Percentiles rank a stretch among this genome's conserved stretches.
Conservation (phyloP, 2,329 filamentous ascomycete genomes). For the Alternaria brassicae region DNA sequence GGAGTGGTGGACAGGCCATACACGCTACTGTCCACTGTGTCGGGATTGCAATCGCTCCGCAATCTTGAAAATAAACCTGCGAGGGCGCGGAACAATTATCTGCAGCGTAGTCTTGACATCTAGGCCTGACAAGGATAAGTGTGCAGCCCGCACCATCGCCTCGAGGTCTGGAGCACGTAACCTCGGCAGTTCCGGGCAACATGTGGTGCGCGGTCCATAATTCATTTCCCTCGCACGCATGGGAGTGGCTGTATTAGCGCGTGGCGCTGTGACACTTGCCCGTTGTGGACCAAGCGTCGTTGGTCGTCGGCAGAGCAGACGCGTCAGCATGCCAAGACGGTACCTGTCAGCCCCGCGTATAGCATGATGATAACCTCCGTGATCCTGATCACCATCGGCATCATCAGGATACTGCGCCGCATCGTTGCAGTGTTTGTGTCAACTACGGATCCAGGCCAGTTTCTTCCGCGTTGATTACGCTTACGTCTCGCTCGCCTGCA, state of each 20-base stretch:
- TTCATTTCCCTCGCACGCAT: neutral
- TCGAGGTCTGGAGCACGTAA: neutral
- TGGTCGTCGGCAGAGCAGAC: neutral
- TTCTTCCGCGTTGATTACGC: neutral
- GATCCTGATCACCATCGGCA: neutral
- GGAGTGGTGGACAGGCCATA: neutral
- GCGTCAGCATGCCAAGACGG: neutral
- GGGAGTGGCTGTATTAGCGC: neutral
- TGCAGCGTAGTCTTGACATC: neutral
- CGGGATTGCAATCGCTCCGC: no score
- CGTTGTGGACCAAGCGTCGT: neutral
- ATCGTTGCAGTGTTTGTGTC: neutral
- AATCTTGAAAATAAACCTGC: neutral
- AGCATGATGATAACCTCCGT: neutral
- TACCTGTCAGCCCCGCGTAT: neutral
- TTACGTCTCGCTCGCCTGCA: neutral
- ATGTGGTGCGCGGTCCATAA: neutral
- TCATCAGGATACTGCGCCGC: neutral
- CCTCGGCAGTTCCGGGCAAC: neutral
- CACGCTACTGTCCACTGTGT: neutral
- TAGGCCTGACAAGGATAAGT: neutral
- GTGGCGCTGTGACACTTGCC: neutral
- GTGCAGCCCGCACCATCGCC: neutral
- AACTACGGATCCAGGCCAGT: neutral
- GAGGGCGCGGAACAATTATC: neutral